Evolutionary conservation across 163 green algal genomes (phyloP), one percentile per base, ranked within the genome.

Genomic region (Scenedesmus sp.): DNA sequence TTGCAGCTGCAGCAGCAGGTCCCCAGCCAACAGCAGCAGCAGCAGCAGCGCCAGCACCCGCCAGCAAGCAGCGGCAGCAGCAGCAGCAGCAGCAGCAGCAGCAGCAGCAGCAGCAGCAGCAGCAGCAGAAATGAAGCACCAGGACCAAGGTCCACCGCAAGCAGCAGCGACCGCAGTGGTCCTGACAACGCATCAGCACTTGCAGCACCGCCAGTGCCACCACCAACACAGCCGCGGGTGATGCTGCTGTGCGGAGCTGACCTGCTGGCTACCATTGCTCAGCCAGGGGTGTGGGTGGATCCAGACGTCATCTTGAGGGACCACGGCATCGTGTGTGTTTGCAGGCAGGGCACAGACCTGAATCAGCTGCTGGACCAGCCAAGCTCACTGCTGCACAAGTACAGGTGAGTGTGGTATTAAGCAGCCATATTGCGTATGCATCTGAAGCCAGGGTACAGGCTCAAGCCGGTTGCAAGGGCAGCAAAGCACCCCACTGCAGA

Each of bases 241-340:
- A 94, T 99, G 94, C 93, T 99, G 84, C 94, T 99, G 44, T 99
- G 97, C 79, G 97, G 97, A 13, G 96, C 95, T 6, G 97, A 99
- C 92, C 90, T 99, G 86, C 83, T 99, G 65, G 94, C 97, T n/a
- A 96, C 93, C 40, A 97, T 99, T 87, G 91, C 90, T 2, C 78
- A 92, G 70, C 97, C 98, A 20, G 95, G 94, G 10, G 94, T 99
- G 44, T 99, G 97, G 97, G 78, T 88, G 18, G 90, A 97, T 24
- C 92, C 95, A 26, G 93, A 97, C 13, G 87, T 96, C 26, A 95
- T 96, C 35, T 89, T 98, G 53, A 49, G 91, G 0, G 70, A 96
- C 5, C 94, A 98, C 83, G 97, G 97, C 12, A 94, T 97, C 20
- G 97, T 97, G 43, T 97, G 94, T 89, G 93, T 98, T 4, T 83